phyloP scores from a whole-genome alignment of 352 stramenopile genomes.

The Phytophthora cactorum region DNA sequence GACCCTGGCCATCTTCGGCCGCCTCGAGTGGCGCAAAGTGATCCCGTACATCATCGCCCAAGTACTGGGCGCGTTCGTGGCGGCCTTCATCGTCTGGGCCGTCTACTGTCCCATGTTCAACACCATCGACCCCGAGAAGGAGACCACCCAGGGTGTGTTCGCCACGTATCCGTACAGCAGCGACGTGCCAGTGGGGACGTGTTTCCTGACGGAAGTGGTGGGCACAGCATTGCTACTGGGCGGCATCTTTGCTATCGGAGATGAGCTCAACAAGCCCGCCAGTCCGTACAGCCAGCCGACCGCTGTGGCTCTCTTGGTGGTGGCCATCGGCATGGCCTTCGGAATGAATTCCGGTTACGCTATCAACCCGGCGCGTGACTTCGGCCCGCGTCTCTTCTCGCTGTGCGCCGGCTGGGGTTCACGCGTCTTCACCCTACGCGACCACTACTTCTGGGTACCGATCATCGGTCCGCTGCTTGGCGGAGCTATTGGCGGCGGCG shows the following conservation, averaged over 20 bases:
- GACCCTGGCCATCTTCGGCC: conserved; percentile 52
- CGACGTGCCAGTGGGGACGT: conserved; percentile 44
- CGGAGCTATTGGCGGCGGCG: conserved; percentile 43
- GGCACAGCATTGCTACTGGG: conserved; percentile 61
- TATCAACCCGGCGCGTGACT: conserved; percentile 68
- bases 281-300: conserved; percentile 49
- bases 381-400: conserved; percentile 59
- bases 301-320: conserved; percentile 59
- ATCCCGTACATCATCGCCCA: conserved; percentile 57
- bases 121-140: conserved; percentile 49
- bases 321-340: conserved; percentile 75
- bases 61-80: conserved; percentile 56
- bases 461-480: conserved; percentile 56
- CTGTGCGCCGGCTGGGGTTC: conserved; percentile 47
- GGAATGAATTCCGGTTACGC: conserved; percentile 78
- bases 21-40: conserved; percentile 56
- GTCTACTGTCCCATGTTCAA: conserved; percentile 68
- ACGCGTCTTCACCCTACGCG: conserved; percentile 36
- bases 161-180: conserved; percentile 57
- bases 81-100: conserved; percentile 51
- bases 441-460: conserved; percentile 72
- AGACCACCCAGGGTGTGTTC: conserved; percentile 41
- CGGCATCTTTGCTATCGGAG: conserved; percentile 64
- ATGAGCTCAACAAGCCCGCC: conserved; percentile 61
- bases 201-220: conserved; percentile 69